Base-by-base conservation (phyloP, 768 basidiomycete genomes). In the Tulasnella sp. region DNA sequence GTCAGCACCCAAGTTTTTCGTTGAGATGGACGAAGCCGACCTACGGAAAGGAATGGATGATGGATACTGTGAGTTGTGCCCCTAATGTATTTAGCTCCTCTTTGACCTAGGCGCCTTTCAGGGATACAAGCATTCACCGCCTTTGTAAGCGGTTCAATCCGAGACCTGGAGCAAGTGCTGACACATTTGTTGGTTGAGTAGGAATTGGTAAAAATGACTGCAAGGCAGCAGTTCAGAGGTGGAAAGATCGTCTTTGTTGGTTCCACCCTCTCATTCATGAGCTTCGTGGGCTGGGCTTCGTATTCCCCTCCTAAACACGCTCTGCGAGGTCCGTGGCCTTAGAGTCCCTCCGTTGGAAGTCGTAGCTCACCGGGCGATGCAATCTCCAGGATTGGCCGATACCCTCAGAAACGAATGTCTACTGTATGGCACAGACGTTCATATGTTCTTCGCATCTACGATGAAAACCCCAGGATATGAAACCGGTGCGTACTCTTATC, bases 261-360 rank as follows among this genome's bases (percentile, higher is more conserved):
- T 31, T 95, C 93, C 0, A 90, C 91, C 9, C 85, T 96, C 16
- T 93, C 91, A 1, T 91, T 91, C 82, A 91, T 95, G 87, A 88
- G 90, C 3, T 90, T 96, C 77, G 85, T 93, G 5, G 96, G 96
- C 0, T 97, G 91, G 82, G 87, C 92, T 1, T 89, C 91, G 0
- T 97, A 97, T 85, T 68, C 62, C 7, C 94, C 95, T 0, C 92
- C 91, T 12, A 97, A 97, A 84, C 92, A 93, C 82, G 96, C 96
- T 10, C 84, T 97, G 8, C 86, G 94, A 86, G 95, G 95, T 95
- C 81, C 62, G 85, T 81, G 24, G n/a, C 42, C 34, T 44, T 52
- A n/a, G 24, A 14, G 31, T 2, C 27, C 19, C 40, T 40, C 40
- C 52, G 74, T 72, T 58, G 18, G 39, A 46, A 4, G n/a, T n/a